phyloP scores from a whole-genome alignment of 106 monocot genomes.

The Agapanthus africanus region DNA sequence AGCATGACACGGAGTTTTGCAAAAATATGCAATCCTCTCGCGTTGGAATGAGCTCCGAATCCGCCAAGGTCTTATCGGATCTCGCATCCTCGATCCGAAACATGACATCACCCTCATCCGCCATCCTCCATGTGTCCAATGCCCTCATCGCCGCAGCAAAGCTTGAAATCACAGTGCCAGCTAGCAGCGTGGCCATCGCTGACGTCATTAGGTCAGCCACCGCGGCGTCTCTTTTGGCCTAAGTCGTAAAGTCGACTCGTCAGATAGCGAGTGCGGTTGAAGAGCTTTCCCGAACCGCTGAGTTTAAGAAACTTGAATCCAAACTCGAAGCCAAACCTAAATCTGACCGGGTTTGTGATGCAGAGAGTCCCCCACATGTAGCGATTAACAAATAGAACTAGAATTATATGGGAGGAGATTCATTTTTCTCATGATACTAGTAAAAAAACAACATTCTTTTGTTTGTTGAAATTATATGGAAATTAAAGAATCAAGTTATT shows the following conservation, averaged over 20 bases:
- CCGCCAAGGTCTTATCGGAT: conserved; percentile 11
- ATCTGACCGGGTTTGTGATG: not conserved
- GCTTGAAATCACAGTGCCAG: conserved; percentile 12
- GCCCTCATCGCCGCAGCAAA: not conserved
- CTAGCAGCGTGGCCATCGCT: not conserved
- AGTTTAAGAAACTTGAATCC: conserved; percentile 20
- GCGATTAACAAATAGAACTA: no score
- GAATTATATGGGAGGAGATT: no score
- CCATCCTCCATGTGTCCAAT: conserved; percentile 4
- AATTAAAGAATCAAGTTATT: no score
- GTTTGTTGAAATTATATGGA: no score
- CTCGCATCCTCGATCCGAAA: conserved; percentile 8
- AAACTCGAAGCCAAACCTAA: no score
- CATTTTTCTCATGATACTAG: no score
- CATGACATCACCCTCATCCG: conserved; percentile 10
- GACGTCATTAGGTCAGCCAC: conserved; percentile 32
- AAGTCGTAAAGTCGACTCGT: conserved; percentile 21
- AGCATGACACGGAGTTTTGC: not conserved
- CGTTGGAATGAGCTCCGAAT: conserved; percentile 10
- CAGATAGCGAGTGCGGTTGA: conserved; percentile 28
- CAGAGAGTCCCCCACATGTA: conserved; percentile 13
- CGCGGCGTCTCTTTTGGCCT: conserved; percentile 37
- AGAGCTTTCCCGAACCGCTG: conserved; percentile 39
- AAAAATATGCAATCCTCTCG: conserved; percentile 6
- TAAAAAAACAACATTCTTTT: no score